Evolutionary conservation across 495 filamentous ascomycete species (phyloP).

Genomic region (Paragyromitra xinjiangensis): DNA sequence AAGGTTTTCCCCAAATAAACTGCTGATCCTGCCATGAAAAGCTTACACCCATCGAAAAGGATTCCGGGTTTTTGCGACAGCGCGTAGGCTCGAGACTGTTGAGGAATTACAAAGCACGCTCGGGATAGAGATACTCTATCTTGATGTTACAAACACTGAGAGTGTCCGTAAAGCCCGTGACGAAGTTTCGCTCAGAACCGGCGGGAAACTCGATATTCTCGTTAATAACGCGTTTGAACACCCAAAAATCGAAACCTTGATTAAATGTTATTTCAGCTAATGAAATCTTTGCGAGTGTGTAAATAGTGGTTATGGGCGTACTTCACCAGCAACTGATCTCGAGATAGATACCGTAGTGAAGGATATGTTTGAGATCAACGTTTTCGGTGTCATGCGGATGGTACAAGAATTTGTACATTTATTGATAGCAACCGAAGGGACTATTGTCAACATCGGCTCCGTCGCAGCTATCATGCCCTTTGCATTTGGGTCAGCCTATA

Average conservation of each 20-base stretch:
- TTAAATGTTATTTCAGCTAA: background rate
- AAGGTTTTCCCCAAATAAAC: constrained; percentile 52
- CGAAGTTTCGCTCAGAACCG: constrained; percentile 44
- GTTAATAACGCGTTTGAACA: constrained; percentile 67
- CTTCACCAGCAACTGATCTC: constrained; percentile 60
- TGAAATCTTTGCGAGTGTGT: background rate
- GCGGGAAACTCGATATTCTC: constrained; percentile 62
- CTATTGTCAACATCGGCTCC: constrained; percentile 64
- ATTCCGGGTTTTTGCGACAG: constrained; percentile 67
- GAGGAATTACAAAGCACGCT: constrained; percentile 54
- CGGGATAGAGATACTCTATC: constrained; percentile 62
- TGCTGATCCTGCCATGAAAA: background rate
- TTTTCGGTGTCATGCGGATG: constrained; percentile 64
- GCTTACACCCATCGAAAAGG: constrained; percentile 23
- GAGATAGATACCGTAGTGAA: constrained; percentile 60
- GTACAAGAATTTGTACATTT: constrained; percentile 67
- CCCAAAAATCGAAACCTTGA: constrained; percentile 33
- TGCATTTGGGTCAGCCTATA: constrained; percentile 63
- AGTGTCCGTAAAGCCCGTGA: constrained; percentile 58
- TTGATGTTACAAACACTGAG: constrained; percentile 62
- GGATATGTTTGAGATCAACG: constrained; percentile 65
- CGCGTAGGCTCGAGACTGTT: constrained; percentile 62
- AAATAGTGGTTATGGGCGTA: constrained; percentile 60
- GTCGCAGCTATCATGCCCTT: constrained; percentile 62
- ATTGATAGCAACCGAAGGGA: constrained; percentile 62